Conservation (phyloP, 306 rosid species). For the Cucumis hystrix region DNA sequence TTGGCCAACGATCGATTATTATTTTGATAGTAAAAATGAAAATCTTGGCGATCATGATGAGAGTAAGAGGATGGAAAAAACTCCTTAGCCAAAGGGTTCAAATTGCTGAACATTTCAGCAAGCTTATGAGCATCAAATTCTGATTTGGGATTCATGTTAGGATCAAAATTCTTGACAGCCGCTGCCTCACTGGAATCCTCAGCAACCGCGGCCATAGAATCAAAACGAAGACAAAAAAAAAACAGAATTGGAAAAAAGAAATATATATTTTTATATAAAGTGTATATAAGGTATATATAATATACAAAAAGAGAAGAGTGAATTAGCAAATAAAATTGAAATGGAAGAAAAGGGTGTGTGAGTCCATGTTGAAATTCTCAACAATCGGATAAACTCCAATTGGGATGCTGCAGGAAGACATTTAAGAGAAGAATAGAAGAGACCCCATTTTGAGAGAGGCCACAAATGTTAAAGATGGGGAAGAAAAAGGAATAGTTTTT, state of each 20-base stretch:
- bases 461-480: background rate
- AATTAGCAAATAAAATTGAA: background rate
- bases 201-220: conserved; percentile 86
- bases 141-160: conserved; percentile 39
- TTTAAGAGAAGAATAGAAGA: background rate
- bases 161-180: conserved; percentile 57
- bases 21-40: conserved; percentile 16
- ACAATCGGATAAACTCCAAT: background rate
- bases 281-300: background rate
- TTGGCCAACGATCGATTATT: conserved; percentile 30
- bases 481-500: background rate
- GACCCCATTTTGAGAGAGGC: conserved; percentile 1
- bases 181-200: conserved; percentile 60
- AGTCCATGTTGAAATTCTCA: background rate
- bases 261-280: background rate
- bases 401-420: conserved; percentile 4
- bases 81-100: conserved; percentile 88
- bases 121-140: conserved; percentile 78
- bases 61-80: conserved; percentile 68
- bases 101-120: conserved; percentile 84
- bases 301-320: background rate
- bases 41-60: conserved; percentile 29
- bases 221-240: background rate
- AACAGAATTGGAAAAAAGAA: background rate
- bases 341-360: background rate